Conservation (phyloP, 306 rosid genomes). For the Rosa lucieae region DNA sequence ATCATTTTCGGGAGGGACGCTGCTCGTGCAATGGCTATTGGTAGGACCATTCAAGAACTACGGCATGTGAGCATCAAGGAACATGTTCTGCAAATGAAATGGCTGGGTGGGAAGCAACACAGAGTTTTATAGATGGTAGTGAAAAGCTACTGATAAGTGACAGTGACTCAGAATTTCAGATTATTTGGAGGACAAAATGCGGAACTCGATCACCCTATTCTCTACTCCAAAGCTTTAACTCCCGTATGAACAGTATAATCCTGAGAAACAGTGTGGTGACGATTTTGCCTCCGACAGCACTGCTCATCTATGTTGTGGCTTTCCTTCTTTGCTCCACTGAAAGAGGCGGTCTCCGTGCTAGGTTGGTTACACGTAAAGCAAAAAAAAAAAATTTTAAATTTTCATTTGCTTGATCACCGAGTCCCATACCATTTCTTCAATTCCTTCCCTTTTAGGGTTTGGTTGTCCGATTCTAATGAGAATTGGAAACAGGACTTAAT, state of each 20-base stretch:
- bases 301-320: too few relatives aligned
- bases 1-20: slow-evolving; percentile 66
- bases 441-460: not conserved
- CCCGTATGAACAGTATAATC: too few relatives aligned
- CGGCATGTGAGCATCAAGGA: not conserved
- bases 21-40: slow-evolving; percentile 76
- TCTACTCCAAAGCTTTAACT: too few relatives aligned
- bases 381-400: too few relatives aligned
- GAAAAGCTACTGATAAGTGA: not conserved
- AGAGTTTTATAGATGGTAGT: not conserved
- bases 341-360: too few relatives aligned
- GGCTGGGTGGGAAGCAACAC: slow-evolving; percentile 5
- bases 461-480: not conserved
- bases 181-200: not conserved
- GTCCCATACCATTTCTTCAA: too few relatives aligned
- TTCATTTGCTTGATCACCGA: too few relatives aligned
- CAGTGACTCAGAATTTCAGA: not conserved
- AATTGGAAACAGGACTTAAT: not conserved
- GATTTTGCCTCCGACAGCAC: too few relatives aligned
- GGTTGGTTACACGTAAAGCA: too few relatives aligned
- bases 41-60: slow-evolving; percentile 35
- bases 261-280: too few relatives aligned
- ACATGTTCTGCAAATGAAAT: slow-evolving; percentile 13
- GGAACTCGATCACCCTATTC: not conserved
- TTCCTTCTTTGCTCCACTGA: too few relatives aligned